These are phyloP conservation scores for Periconia digitata DNA, from an alignment of 2,329 filamentous ascomycete genomes.

Conservation along the genomic window DNA sequence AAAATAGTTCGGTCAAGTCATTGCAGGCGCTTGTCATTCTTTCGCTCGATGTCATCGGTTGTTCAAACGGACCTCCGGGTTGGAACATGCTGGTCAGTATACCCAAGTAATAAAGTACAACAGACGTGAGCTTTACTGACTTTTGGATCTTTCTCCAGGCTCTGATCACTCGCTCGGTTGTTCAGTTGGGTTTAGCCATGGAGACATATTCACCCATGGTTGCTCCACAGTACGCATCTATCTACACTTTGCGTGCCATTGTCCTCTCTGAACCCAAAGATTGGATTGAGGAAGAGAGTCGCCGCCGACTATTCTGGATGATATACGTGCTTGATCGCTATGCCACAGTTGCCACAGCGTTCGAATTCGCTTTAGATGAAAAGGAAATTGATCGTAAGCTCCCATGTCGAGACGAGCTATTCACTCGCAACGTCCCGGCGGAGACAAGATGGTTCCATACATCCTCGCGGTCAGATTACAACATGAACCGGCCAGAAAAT, in stretches of 20 bases:
- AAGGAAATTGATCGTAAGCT: conserved; percentile 85
- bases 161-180: conserved; percentile 82
- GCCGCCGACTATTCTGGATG: conserved; percentile 89
- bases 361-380: conserved; percentile 87
- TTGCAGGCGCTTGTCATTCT: conserved; percentile 86
- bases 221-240: conserved; percentile 77
- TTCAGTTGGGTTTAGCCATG: conserved; percentile 82
- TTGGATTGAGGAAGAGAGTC: conserved; percentile 87
- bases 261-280: conserved; percentile 79
- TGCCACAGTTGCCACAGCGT: conserved; percentile 86
- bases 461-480: conserved; percentile 57
- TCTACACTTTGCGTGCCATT: conserved; percentile 85
- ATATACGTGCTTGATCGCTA: conserved; percentile 88
- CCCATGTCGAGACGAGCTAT: conserved; percentile 85
- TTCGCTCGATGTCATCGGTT: conserved; percentile 80
- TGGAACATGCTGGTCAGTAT: conserved; percentile 94
- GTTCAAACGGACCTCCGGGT: conserved; percentile 84
- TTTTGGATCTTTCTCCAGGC: no score
- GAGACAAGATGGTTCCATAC: conserved; percentile 79
- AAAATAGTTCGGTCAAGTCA: conserved; percentile 86
- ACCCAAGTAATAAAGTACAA: no score
- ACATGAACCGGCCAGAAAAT: conserved; percentile 73
- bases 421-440: conserved; percentile 78
- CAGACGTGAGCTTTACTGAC: no score
- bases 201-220: conserved; percentile 79